Base-by-base conservation (phyloP, 495 filamentous ascomycete genomes). In the Penicillium bovifimosum region DNA sequence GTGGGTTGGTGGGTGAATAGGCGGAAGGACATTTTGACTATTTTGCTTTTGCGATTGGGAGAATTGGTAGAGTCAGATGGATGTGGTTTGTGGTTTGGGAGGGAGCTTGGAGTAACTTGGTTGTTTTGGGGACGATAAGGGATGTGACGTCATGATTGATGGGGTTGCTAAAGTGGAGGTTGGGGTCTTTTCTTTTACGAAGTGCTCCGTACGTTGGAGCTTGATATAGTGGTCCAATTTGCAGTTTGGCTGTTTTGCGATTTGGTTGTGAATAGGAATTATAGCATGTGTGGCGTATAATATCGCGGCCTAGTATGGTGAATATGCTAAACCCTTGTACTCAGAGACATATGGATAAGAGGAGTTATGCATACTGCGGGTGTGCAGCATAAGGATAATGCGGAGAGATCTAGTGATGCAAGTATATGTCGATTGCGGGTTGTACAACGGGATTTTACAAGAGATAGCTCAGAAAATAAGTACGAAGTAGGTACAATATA, bases 1-100 rank as follows among this genome's bases (percentile, higher is more conserved):
- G 69, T 38, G 18, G 67, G 60, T 27, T 65, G 72, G 13, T 57
- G 62, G 49, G 68, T 59, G 43, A 72, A 67, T 39, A 73, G 36
- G 31, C 53, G 45, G 36, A 64, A 60, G 29, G 66, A 44, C 63
- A 71, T 71, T 47, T 17, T 62, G 56, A 14, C 13, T 14, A 5
- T 14, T 24, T 10, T 14, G 31, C 38, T 53, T 53, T 50, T 48
- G 20, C 26, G 31, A 27, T 39, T 50, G 35, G 32, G 41, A n/a
- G 41, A 20, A 51, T 28, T 50, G 16, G 17, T n/a, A 45, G 39
- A 35, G 20, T 43, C 6, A 20, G 29, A 13, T n/a, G 34, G 34
- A 17, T n/a, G n/a, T 26, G 8, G 14, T 29, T 29, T 29, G 6
- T 4, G 13, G 26, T 16, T 18, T 26, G 5, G 13, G 6, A 16